These are phyloP conservation scores for Eimeria necatrix DNA, from an alignment of 169 alveolate species.

Conservation along the genomic window DNA sequence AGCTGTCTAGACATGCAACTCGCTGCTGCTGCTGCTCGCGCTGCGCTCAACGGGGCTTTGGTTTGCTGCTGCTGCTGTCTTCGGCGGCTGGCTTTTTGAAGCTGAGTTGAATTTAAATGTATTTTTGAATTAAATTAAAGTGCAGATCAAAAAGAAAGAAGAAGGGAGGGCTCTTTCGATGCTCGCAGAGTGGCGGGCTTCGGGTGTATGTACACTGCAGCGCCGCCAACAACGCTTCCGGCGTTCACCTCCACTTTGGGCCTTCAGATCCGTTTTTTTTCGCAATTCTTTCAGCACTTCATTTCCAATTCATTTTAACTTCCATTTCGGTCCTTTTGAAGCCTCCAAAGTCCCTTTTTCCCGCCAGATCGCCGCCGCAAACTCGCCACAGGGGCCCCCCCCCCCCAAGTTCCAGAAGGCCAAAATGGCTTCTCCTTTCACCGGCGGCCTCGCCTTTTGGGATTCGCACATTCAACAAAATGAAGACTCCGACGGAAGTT, in stretches of 20 bases:
- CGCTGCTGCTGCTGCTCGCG: background rate
- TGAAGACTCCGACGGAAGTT: background rate
- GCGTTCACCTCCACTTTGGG: background rate
- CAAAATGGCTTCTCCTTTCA: conserved; percentile 74
- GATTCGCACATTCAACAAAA: background rate
- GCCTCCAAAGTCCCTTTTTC: background rate
- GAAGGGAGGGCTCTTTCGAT: background rate
- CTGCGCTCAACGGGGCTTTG: background rate
- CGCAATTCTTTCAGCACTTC: background rate
- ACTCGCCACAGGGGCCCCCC: background rate
- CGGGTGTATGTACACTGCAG: background rate
- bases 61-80: background rate
- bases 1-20: background rate
- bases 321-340: background rate
- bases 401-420: background rate
- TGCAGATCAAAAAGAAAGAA: too few relatives aligned
- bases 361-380: too few relatives aligned
- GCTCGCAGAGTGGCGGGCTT: background rate
- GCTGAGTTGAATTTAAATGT: background rate
- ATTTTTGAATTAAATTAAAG: background rate
- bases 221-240: background rate
- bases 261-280: background rate
- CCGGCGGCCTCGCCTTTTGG: conserved; percentile 73
- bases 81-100: background rate
- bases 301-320: background rate